Evolutionary conservation across 768 basidiomycete species (phyloP), one percentile per base, ranked within the genome.

Genomic region (Termitomyces bulborhizus): DNA sequence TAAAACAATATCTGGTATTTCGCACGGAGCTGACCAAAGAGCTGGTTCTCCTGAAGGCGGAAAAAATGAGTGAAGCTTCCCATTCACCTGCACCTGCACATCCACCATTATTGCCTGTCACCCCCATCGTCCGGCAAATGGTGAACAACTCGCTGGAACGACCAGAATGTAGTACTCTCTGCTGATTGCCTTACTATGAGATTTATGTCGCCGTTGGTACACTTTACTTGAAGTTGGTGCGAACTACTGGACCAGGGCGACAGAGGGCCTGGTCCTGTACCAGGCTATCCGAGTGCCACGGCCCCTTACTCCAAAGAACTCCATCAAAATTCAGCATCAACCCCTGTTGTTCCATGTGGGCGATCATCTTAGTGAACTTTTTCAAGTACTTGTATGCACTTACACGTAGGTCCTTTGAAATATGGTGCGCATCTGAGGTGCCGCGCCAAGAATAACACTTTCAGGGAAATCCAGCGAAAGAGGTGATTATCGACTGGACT

Each of bases 1-100:
- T 41, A 71, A 55, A 67, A 82, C 71, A 59, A 82, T 76, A 42
- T 58, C 58, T 53, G 59, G 53, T 1, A 45, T 51, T 39, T 40
- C 54, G 26, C 53, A 16, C 26, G 57, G 54, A 34, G 49, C 12
- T 39, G 51, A 36, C 13, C 54, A 53, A 51, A 57, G 44, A 46
- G 34, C 36, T 26, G 44, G 37, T 32, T 29, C 49, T 43, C 21
- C 49, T 41, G 29, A 15, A 44, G 32, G 51, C 27, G 26, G 55
- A 63, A 52, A 61, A 60, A 47, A 16, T 58, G 26, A 42, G 55
- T 40, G 51, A 57, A 16, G 56, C 45, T 1, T 42, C 49, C 15
- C 48, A 40, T 50, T 54, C 52, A 39, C 26, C 42, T 31, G 49
- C 52, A 39, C 26, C 42, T 31, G 49, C 46, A 34, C 53, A 57